Base-by-base conservation (phyloP, 202 grass and related monocot genomes). In the Panicum virgatum region DNA sequence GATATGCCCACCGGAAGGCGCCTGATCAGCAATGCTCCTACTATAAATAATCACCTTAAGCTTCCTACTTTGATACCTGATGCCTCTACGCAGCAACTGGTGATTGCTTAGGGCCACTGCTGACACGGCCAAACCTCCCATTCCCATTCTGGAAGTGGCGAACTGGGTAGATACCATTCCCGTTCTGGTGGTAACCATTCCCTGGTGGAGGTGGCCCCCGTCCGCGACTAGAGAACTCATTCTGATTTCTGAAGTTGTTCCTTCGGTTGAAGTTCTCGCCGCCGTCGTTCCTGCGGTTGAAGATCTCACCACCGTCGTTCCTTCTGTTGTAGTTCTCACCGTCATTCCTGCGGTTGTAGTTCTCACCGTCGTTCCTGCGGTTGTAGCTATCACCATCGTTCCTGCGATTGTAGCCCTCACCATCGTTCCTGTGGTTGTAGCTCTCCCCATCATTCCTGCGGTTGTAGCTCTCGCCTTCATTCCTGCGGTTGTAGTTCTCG, bases 181-280 rank as follows among this genome's bases (percentile, higher is more conserved):
- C 60, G 1, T 90, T 86, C 20, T 83, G 67, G 18, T 84, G 57
- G 72, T 79, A 66, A 9, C 43, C n/a, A 20, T 68, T 77, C 12
- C 84, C 83, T 18, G 82, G 23, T 9, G 85, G 47, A 3, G 62
- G 51, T 1, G 78, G 51, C 1, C 80, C 84, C 12, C 66, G 82
- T 39, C 89, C 85, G 0, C 71, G 89, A 6, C 87, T 89, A 5
- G 82, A 65, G 8, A 86, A 90, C 30, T 90, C 87, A 1, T 62
- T 79, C 12, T 77, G 87, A 51, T 90, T 89, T 51, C 89, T 86
- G 12, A 91, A 89, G 43, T 94, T 80, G 3, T 53, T 91, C 47
- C 83, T 64, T 19, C 84, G 61, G 59, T 80, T 80, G 36, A 75
- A 88, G 81, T 69, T 69, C 30, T 80, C 86, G 0, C 38, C 82